Conservation (phyloP, 805 yeast species). For the Cyberlindnera petersonii region DNA sequence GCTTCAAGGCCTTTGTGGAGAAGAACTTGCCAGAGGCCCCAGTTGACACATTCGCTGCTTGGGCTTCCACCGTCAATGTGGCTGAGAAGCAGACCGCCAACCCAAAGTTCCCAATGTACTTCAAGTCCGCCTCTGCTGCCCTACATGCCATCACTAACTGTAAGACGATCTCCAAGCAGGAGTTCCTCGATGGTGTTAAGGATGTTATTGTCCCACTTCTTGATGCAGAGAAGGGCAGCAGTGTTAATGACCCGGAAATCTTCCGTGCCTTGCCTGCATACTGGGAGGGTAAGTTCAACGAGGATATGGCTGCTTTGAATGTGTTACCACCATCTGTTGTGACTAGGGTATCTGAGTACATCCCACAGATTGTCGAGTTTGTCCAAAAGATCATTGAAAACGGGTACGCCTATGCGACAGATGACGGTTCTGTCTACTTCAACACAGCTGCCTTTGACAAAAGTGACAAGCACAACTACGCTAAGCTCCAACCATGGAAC, state of each 20-base stretch:
- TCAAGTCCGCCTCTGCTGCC: slow-evolving; percentile 57
- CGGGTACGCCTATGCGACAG: slow-evolving; percentile 80
- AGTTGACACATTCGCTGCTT: slow-evolving; percentile 38
- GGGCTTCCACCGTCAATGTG: slow-evolving; percentile 50
- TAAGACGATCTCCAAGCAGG: slow-evolving; percentile 27
- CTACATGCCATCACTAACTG: slow-evolving; percentile 38
- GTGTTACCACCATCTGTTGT: slow-evolving; percentile 82
- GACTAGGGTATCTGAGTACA: slow-evolving; percentile 92
- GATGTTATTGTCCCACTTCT: slow-evolving; percentile 72
- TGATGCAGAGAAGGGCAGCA: slow-evolving; percentile 68
- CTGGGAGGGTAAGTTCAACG: slow-evolving; percentile 84
- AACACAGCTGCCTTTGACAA: slow-evolving; percentile 81
- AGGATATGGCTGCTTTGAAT: slow-evolving; percentile 81
- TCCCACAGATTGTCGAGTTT: slow-evolving; percentile 84
- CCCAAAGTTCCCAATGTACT: slow-evolving; percentile 88
- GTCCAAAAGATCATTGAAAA: slow-evolving; percentile 70
- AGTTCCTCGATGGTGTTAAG: slow-evolving; percentile 51
- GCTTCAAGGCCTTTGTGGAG: slow-evolving; percentile 46
- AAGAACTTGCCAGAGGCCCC: slow-evolving; percentile 52
- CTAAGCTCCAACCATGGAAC: slow-evolving; percentile 98
- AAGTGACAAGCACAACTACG: slow-evolving; percentile 72
- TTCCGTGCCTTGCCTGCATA: slow-evolving; percentile 78
- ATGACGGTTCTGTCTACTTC: slow-evolving; percentile 94
- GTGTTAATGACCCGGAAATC: slow-evolving; percentile 79
- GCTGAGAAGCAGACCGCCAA: slow-evolving; percentile 47